Conservation (phyloP, 73 alveolate species). For the Durusdinium trenchii region DNA sequence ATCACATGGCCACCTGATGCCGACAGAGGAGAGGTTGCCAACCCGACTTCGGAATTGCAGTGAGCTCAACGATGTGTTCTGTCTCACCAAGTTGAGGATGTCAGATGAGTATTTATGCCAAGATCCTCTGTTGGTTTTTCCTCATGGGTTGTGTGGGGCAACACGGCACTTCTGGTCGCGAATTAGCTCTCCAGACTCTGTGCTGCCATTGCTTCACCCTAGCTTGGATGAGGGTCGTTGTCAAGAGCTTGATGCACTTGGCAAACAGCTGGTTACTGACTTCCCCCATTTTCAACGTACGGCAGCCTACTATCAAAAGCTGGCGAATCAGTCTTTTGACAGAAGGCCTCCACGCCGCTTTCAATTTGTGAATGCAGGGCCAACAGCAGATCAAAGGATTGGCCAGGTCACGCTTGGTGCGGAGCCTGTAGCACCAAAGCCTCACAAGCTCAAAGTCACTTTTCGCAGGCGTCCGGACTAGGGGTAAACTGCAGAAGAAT, state of each 20-base stretch:
- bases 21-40: slow-evolving; percentile 3
- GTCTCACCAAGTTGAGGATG: background rate
- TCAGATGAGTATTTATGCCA: background rate
- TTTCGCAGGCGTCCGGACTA: no score
- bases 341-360: background rate
- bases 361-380: background rate
- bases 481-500: no score
- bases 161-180: background rate
- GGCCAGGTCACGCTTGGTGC: background rate
- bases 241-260: background rate
- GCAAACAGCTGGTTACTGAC: background rate
- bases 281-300: background rate
- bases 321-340: background rate
- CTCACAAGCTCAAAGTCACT: background rate
- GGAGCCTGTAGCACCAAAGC: background rate
- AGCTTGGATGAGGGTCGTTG: background rate
- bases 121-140: background rate
- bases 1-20: background rate
- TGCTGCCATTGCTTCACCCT: background rate
- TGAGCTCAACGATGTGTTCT: background rate
- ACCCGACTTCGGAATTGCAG: background rate
- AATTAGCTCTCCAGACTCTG: background rate
- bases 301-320: background rate
- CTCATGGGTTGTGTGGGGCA: background rate
- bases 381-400: background rate